Evolutionary conservation across 1,284 basidiomycete species (phyloP), one percentile per base, ranked within the genome.

Genomic region (Vanrija humicola): DNA sequence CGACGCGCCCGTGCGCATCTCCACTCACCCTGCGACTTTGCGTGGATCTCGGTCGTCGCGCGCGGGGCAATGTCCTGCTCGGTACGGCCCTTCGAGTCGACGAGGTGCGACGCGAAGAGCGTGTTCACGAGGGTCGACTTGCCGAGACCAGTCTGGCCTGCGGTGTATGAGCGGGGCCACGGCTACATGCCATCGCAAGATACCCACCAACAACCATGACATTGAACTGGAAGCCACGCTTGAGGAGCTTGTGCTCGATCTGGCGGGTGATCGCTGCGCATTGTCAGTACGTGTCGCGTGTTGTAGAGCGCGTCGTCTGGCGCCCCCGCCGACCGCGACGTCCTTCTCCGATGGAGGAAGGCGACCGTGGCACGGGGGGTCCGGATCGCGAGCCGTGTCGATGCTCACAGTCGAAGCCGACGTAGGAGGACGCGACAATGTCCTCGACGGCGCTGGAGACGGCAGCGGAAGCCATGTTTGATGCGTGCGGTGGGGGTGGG

Each of bases 111-210:
- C 57, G 95, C 93, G 74, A 98, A 98, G 77, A 98, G 91, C 49
- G 95, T 98, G 84, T 98, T 98, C 77, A 98, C 91, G 71, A 98
- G 82, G 42, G 96, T 98, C 64, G 92, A 96, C 82, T 98, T 98
- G 76, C 95, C 96, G 45, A 98, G 82, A 64, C 95, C 96, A 48
- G 94, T 97, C 81, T 95, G 95, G 54, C 95, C 94, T 89, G 72
- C n/a, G 25, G 38, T 18, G 38, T 18, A 48, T 47, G 47, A 53
- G 53, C 50, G 7, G 18, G 42, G 45, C 40, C 5, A 16, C 34
- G 7, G 15, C 48, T 49, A 38, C 39, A 28, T 38, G 39, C 38
- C 40, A 3, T 3, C 19, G 21, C 21, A 23, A 23, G 21, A 23
- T 50, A 84, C 89, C 66, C 68, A 93, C 92, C 92, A 66, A 88